Evolutionary conservation across 31 red algal genomes (phyloP).

Genomic region (Bonnemaisonia californica): DNA sequence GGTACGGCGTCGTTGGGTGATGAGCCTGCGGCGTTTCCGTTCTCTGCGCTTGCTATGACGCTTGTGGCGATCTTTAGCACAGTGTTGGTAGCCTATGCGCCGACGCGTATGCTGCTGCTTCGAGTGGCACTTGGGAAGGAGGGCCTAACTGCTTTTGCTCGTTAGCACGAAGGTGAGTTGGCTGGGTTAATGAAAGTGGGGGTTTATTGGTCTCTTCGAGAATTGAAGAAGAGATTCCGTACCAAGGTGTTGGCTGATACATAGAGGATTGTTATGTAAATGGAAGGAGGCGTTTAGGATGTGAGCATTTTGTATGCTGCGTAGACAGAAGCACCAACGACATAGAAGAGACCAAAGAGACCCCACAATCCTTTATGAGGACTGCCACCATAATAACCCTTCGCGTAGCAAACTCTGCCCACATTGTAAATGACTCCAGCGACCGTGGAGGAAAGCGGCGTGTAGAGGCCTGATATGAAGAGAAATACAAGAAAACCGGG

Average conservation of each 20-base stretch:
- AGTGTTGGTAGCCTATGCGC: constrained; percentile 24
- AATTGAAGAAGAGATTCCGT: not conserved
- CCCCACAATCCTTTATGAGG: constrained; percentile 84
- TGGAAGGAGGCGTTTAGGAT: not conserved
- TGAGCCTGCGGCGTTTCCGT: constrained; percentile 94
- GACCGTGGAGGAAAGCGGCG: constrained; percentile 61
- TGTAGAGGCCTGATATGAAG: constrained; percentile 61
- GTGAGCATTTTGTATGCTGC: constrained; percentile 57
- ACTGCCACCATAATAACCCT: constrained; percentile 77
- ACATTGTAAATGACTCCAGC: constrained; percentile 79
- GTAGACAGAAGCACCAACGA: constrained; percentile 48
- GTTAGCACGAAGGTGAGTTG: not conserved
- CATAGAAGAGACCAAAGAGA: constrained; percentile 72
- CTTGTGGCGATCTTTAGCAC: constrained; percentile 77
- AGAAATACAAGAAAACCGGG: constrained; percentile 73
- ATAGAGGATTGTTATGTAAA: not conserved
- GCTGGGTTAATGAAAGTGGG: too few relatives aligned
- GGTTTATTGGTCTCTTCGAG: too few relatives aligned
- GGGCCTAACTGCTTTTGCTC: not conserved
- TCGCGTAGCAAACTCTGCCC: constrained; percentile 69
- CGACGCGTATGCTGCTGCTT: constrained; percentile 10
- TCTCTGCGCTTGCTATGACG: constrained; percentile 96
- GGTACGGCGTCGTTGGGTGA: constrained; percentile 93
- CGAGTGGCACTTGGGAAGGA: constrained; percentile 24
- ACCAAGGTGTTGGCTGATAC: constrained; percentile 19